Evolutionary conservation across 805 yeast genomes (phyloP).

Genomic region (Candida insectalens): DNA sequence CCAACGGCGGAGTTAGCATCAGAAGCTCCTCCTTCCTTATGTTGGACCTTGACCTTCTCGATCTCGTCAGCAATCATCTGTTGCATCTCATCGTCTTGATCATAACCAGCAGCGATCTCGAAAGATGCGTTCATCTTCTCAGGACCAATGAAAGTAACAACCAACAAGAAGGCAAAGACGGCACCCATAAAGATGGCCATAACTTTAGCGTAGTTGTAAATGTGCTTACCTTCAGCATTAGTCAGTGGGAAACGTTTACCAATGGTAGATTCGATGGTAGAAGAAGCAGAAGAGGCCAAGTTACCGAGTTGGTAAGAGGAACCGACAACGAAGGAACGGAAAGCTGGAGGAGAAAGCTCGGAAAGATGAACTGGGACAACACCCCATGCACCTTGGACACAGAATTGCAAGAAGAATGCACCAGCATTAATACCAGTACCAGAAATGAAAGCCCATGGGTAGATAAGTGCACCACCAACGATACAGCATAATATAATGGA

Average conservation of each 20-base stretch:
- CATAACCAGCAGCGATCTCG: slow-evolving; percentile 10
- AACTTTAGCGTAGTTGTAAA: slow-evolving; percentile 45
- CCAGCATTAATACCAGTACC: slow-evolving; percentile 44
- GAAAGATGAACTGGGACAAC: slow-evolving; percentile 53
- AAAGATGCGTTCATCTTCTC: slow-evolving; percentile 33
- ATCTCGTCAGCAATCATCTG: slow-evolving; percentile 2
- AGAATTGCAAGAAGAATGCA: slow-evolving; percentile 51
- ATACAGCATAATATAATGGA: slow-evolving; percentile 42
- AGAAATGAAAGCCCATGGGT: slow-evolving; percentile 50
- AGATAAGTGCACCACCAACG: slow-evolving; percentile 49
- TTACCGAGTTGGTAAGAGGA: slow-evolving; percentile 61
- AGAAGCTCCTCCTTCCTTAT: slow-evolving; percentile 1
- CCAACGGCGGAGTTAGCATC: too few relatives aligned
- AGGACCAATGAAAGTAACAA: slow-evolving; percentile 49
- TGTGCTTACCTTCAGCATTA: slow-evolving; percentile 19
- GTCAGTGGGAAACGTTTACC: slow-evolving; percentile 44
- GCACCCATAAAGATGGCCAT: slow-evolving; percentile 63
- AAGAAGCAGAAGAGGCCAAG: slow-evolving; percentile 54
- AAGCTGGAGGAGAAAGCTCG: slow-evolving; percentile 54
- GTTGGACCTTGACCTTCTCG: slow-evolving; percentile 1
- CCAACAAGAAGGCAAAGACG: slow-evolving; percentile 42
- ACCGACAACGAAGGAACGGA: slow-evolving; percentile 55
- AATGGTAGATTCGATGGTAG: slow-evolving; percentile 58
- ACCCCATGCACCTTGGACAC: slow-evolving; percentile 67
- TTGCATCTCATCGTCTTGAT: slow-evolving; percentile 10